Percentiles rank a stretch among this genome's conserved stretches.
Conservation (phyloP, 495 filamentous ascomycete genomes). For the Amorphotheca resinae region DNA sequence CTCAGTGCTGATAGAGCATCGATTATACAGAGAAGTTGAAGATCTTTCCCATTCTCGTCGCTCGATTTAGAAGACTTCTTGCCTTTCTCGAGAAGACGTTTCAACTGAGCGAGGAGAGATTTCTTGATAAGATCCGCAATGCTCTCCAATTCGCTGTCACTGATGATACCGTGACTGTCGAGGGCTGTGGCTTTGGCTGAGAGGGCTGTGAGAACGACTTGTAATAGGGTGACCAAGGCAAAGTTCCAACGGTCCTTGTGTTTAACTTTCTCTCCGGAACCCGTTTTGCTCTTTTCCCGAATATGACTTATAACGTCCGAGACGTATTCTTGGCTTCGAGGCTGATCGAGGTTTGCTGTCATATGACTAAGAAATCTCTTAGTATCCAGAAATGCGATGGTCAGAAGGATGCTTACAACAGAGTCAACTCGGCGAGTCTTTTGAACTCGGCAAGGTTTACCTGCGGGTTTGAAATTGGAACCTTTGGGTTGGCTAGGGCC, state of each 20-base stretch:
- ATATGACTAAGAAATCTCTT: conserved; percentile 20
- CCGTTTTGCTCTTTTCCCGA: conserved; percentile 13
- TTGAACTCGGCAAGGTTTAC: conserved; percentile 20
- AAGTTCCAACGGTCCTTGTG: conserved; percentile 1
- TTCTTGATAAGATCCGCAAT: conserved; percentile 1
- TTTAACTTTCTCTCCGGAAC: conserved; percentile 13
- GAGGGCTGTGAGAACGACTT: conserved; percentile 5
- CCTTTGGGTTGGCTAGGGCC: conserved; percentile 8
- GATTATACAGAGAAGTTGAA: conserved; percentile 6
- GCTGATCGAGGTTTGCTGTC: conserved; percentile 22
- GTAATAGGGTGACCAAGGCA: conserved; percentile 9
- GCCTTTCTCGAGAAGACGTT: conserved; percentile 1
- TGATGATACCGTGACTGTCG: conserved; percentile 6
- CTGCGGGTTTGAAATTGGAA: conserved; percentile 3
- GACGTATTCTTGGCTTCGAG: conserved; percentile 25
- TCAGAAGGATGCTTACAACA: conserved; percentile 18
- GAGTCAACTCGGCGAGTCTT: conserved; percentile 20
- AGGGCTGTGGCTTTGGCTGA: conserved; percentile 1
- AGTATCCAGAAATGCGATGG: neutral
- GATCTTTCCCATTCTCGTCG: neutral
- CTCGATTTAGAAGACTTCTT: neutral
- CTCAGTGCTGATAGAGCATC: conserved; percentile 7
- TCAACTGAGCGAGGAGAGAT: conserved; percentile 7
- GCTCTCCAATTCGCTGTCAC: neutral
- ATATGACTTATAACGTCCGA: conserved; percentile 18